Evolutionary conservation across 108 stramenopile genomes (phyloP).

Genomic region (Nitzschia sp.): DNA sequence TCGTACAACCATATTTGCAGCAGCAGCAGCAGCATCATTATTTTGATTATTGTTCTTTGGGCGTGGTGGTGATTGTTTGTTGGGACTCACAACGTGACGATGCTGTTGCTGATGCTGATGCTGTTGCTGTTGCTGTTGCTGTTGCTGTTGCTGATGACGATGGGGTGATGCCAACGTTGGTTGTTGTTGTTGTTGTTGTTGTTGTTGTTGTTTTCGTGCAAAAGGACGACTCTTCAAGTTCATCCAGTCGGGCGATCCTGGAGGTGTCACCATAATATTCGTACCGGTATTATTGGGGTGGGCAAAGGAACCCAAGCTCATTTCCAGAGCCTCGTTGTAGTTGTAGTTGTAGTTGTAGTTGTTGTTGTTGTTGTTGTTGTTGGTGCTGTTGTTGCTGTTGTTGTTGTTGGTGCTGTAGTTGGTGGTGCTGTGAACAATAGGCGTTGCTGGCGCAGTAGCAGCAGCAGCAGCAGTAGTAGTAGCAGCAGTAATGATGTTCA

Average conservation of each 20-base stretch:
- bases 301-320: too few species aligned
- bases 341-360: too few species aligned
- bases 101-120: neutral
- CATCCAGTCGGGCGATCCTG: neutral
- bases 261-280: neutral
- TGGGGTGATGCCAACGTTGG: neutral
- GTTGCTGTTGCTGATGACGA: neutral
- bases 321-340: too few species aligned
- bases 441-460: too few species aligned
- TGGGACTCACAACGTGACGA: neutral
- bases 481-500: too few species aligned
- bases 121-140: neutral
- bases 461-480: too few species aligned
- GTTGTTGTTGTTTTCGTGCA: neutral
- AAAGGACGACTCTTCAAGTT: neutral
- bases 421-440: too few species aligned
- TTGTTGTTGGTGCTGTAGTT: neutral
- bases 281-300: too few species aligned
- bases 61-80: neutral
- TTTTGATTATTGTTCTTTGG: neutral
- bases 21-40: neutral
- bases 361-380: too few species aligned
- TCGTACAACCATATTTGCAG: neutral
- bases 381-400: neutral
- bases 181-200: neutral